These are phyloP conservation scores for Bifiguratus adelaidae DNA, from an alignment of 192 early-diverging fungal species.

Conservation along the genomic window DNA sequence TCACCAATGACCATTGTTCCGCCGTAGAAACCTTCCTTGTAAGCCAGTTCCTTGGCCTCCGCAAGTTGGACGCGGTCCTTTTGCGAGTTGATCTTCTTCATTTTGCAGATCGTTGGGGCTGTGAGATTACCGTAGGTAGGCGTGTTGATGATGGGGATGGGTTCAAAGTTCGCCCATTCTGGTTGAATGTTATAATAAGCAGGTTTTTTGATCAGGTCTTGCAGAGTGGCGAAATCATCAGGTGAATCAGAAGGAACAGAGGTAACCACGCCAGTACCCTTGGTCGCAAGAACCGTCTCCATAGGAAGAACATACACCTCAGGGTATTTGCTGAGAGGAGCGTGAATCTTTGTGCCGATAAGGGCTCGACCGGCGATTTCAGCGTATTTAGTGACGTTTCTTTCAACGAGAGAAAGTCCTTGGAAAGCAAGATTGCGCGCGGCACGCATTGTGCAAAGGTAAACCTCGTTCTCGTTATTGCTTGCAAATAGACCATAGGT, in stretches of 20 bases:
- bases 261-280: constrained; percentile 97
- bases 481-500: constrained; percentile 84
- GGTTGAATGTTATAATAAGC: constrained; percentile 83
- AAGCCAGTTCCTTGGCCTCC: constrained; percentile 86
- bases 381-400: constrained; percentile 57
- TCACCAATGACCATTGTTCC: constrained; percentile 80
- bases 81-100: constrained; percentile 93
- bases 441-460: constrained; percentile 82
- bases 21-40: constrained; percentile 97
- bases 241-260: constrained; percentile 99
- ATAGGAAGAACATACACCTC: constrained; percentile 91
- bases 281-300: constrained; percentile 91
- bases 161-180: constrained; percentile 82
- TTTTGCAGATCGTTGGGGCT: constrained; percentile 74
- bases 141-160: constrained; percentile 80
- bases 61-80: constrained; percentile 92
- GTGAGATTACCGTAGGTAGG: constrained; percentile 77
- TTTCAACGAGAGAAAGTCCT: constrained; percentile 61
- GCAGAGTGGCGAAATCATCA: constrained; percentile 87
- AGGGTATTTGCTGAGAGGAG: constrained; percentile 71
- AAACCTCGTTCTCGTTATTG: constrained; percentile 72
- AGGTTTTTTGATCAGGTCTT: constrained; percentile 90
- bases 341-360: constrained; percentile 82
- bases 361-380: constrained; percentile 68
- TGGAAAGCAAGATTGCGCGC: constrained; percentile 98